Base-by-base conservation (phyloP, 139 green algal genomes). In the Chlamydomonas schloesseri region DNA sequence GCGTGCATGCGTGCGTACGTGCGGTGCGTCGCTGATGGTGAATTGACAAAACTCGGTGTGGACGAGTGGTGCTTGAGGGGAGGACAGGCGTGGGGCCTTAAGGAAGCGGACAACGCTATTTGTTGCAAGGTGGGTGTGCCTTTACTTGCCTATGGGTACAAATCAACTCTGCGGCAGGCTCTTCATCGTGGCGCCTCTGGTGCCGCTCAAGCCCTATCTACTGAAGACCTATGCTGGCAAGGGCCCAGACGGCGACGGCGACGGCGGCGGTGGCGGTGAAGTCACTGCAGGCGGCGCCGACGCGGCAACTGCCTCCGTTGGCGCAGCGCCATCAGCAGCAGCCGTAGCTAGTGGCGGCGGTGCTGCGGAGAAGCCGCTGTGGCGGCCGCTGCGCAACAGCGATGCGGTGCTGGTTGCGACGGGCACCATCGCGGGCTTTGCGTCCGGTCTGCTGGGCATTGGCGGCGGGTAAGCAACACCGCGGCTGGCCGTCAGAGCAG, bases 381-480 rank as follows among this genome's bases (percentile, higher is more conserved):
- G 81, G 69, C 73, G 79, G 23, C 75, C 83, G 65, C 75, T 85
- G 20, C 68, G 71, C 0, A 34, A 69, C 24, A 89, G 34, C 20
- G 87, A 91, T 15, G 83, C 71, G 1, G 57, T 87, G 31, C 70
- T 96, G 20, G 74, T 77, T 1, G 87, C 74, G 18, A 94, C 88
- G 17, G 94, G 94, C 23, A 68, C 73, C 0, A 31, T 95, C 42
- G 92, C 94, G 13, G 94, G 94, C 20, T 90, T 96, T 34, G 93
- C 94, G 23, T 92, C 81, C 33, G 94, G 94, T 4, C 86, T 97
- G 53, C 89, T 97, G 21, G 94, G 94, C 71, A 95, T 97, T 29
- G 93, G 94, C 6, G 93, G 93, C 47, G 93, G 78, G 76, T 83
- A 42, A 37, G 60, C 71, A 60, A 2, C 55, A 11, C 18, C 18